These are phyloP conservation scores for Gastrolobium villosum DNA, from an alignment of 306 rosid species.

Conservation along the genomic window DNA sequence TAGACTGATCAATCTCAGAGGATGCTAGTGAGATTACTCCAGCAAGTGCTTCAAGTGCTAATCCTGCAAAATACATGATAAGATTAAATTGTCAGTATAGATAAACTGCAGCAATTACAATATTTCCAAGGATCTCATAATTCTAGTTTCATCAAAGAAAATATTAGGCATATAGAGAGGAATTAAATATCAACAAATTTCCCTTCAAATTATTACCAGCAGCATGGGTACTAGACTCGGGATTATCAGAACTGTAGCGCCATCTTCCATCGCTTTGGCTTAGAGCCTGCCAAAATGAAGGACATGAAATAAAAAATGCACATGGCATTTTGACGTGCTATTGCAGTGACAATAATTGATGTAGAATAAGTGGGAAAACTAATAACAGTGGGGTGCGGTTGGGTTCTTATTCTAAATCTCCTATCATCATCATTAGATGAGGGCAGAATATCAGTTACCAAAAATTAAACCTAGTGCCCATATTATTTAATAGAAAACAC, in stretches of 20 bases:
- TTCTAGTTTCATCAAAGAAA: conserved; percentile 16
- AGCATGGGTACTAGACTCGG: conserved; percentile 96
- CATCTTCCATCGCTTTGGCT: conserved; percentile 99
- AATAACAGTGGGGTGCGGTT: conserved; percentile 13
- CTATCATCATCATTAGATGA: conserved; percentile 22
- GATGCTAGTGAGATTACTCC: conserved; percentile 89
- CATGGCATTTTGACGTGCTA: background rate
- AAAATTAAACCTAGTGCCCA: conserved; percentile 42
- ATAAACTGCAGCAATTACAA: conserved; percentile 27
- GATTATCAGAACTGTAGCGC: conserved; percentile 91
- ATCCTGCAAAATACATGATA: conserved; percentile 56
- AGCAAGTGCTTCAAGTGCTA: conserved; percentile 96
- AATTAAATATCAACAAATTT: conserved; percentile 32
- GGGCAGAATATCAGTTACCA: conserved; percentile 36
- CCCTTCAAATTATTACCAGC: conserved; percentile 73
- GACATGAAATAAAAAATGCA: conserved; percentile 44
- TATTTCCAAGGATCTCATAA: conserved; percentile 8
- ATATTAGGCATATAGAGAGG: conserved; percentile 1
- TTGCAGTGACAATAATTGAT: conserved; percentile 1
- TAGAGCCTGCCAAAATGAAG: conserved; percentile 73
- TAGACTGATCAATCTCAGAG: conserved; percentile 78
- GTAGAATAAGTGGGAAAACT: background rate
- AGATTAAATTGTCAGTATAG: conserved; percentile 38
- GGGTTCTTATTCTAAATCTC: conserved; percentile 43
- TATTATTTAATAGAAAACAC: conserved; percentile 19